Base-by-base conservation (phyloP, 1,139 yeast genomes). In the Pichia sp. region DNA sequence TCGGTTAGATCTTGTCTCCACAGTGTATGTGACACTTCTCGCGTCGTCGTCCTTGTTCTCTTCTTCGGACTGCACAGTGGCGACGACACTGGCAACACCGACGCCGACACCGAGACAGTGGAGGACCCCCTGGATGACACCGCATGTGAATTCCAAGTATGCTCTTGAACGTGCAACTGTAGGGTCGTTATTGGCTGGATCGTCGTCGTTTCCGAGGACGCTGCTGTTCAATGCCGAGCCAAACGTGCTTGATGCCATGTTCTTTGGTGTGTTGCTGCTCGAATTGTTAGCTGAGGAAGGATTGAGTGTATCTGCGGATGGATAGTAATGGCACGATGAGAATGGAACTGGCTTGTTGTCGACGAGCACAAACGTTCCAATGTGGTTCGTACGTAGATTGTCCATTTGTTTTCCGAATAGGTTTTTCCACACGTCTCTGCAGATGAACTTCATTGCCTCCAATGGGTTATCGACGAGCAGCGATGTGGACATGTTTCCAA, bases 351-450 rank as follows among this genome's bases (percentile, higher is more conserved):
- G 48, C 43, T 69, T 69, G 60, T 77, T 79, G 62, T 88, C 96
- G 15, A 86, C 80, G 45, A 88, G 70, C 32, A 88, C 94, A 66
- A 83, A 88, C 0, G 93, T 85, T 6, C 94, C 80, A 43, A 96
- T 69, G 63, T 93, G 98, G 63, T 93, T 93, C 1, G 99, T 93
- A 54, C 96, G 77, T 52, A 93, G 72, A 60, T 89, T 90, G 65
- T 90, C 96, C 73, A 93, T 88, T 66, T 87, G 97, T 65, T 90
- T 93, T 40, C 82, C 79, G 67, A 81, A 90, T 35, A 91, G 63
- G 44, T 77, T 69, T 58, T 79, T 81, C 98, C 98, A 91, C 33
- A 91, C 85, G 58, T 93, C 97, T 43, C 96, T 78, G 66, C 98
- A 90, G 2, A 91, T 79, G 61, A 89, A 90, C 67, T 91, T 91